Conservation (phyloP, 2,329 filamentous ascomycete genomes). For the Cladophialophora yegresii region DNA sequence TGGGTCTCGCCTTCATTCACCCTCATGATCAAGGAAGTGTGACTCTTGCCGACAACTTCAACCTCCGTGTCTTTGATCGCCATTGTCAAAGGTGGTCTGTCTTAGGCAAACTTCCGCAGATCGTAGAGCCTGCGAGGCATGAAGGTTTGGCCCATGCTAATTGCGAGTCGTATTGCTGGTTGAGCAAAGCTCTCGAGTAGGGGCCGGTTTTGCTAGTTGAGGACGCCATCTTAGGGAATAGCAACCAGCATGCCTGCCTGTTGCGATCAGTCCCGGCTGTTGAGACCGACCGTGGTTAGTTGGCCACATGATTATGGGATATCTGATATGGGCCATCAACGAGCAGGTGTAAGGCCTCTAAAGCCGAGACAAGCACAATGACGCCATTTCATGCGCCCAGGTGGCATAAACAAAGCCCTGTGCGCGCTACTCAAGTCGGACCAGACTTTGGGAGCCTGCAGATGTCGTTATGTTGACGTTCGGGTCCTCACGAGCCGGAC, state of each 20-base stretch:
- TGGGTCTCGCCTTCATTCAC: not conserved
- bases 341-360: not conserved
- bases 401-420: not conserved
- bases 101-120: not conserved
- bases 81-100: not conserved
- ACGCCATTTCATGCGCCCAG: not conserved
- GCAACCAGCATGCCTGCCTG: not conserved
- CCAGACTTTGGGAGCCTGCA: no score
- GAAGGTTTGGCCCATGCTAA: not conserved
- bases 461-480: not conserved
- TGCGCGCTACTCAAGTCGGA: no score
- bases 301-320: not conserved
- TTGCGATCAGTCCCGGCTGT: not conserved
- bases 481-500: constrained; percentile 1
- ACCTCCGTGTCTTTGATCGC: not conserved
- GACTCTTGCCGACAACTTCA: not conserved
- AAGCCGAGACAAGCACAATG: not conserved
- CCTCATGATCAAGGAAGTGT: not conserved
- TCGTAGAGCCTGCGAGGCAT: not conserved
- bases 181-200: not conserved
- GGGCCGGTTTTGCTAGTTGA: not conserved
- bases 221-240: not conserved
- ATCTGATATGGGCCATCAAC: not conserved
- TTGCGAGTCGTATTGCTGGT: not conserved
- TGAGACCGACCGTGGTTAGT: not conserved